Evolutionary conservation across 306 rosid species (phyloP).

Genomic region (Arachis stenosperma): DNA sequence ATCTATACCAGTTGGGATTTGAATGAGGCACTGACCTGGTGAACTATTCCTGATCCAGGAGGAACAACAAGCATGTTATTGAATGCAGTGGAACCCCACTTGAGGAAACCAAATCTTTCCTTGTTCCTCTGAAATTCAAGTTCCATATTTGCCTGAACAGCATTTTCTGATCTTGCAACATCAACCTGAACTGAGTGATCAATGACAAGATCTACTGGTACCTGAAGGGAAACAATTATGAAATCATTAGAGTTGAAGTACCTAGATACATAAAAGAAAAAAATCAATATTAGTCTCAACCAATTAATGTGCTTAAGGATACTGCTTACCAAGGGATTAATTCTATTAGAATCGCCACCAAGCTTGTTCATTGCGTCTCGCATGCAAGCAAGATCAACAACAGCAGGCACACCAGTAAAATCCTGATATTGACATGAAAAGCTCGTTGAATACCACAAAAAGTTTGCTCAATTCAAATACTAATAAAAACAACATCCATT

Average conservation of each 20-base stretch:
- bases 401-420: slow-evolving; percentile 97
- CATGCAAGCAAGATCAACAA: slow-evolving; percentile 98
- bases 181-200: slow-evolving; percentile 99
- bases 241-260: slow-evolving; percentile 15
- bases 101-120: slow-evolving; percentile 92
- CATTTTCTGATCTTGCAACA: slow-evolving; percentile 91
- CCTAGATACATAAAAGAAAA: background rate
- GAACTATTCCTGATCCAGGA: slow-evolving; percentile 97
- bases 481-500: background rate
- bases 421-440: slow-evolving; percentile 60
- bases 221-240: slow-evolving; percentile 53
- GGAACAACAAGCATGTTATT: slow-evolving; percentile 95
- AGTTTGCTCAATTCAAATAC: background rate
- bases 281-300: slow-evolving; percentile 8
- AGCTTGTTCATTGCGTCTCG: slow-evolving; percentile 96
- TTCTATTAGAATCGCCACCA: slow-evolving; percentile 90
- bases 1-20: slow-evolving; percentile 2
- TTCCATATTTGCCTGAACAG: slow-evolving; percentile 93
- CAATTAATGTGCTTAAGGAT: slow-evolving; percentile 10
- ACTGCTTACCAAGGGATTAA: slow-evolving; percentile 86
- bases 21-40: slow-evolving; percentile 68
- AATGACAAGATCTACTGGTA: slow-evolving; percentile 96
- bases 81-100: slow-evolving; percentile 95
- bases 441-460: slow-evolving; percentile 28
- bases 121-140: slow-evolving; percentile 81